Conservation (phyloP, 805 yeast species). For the Pichia cabralensis region DNA sequence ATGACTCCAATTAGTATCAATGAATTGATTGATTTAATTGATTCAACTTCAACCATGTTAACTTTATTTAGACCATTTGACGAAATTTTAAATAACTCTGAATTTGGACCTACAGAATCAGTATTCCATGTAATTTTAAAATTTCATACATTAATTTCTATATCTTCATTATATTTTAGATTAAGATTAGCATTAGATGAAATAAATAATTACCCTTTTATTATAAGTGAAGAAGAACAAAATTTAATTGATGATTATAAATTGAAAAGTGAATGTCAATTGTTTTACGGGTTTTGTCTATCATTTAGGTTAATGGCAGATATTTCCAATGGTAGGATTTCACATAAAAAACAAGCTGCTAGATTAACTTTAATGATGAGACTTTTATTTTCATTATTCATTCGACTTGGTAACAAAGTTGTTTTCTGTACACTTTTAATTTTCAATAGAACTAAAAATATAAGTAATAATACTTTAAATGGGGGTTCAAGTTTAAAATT, state of each 20-base stretch:
- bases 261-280: conserved; percentile 2
- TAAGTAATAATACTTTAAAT: not conserved
- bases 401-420: conserved; percentile 1
- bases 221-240: not conserved
- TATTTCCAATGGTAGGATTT: conserved; percentile 1
- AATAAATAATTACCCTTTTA: conserved; percentile 1
- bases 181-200: conserved; percentile 6
- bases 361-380: conserved; percentile 1
- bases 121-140: conserved; percentile 2
- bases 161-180: conserved; percentile 1
- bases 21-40: conserved; percentile 5
- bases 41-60: not conserved
- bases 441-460: not conserved
- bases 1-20: conserved; percentile 5
- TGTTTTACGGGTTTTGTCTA: conserved; percentile 1
- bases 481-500: not conserved
- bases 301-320: conserved; percentile 2
- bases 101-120: not conserved
- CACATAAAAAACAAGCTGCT: not conserved
- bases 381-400: conserved; percentile 1
- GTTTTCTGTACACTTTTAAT: conserved; percentile 1
- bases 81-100: conserved; percentile 1
- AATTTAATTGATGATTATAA: conserved; percentile 1
- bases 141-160: conserved; percentile 1
- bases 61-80: conserved; percentile 2